These are phyloP conservation scores for Brassica cretica DNA, from an alignment of 345 rosid genomes.

Conservation along the genomic window DNA sequence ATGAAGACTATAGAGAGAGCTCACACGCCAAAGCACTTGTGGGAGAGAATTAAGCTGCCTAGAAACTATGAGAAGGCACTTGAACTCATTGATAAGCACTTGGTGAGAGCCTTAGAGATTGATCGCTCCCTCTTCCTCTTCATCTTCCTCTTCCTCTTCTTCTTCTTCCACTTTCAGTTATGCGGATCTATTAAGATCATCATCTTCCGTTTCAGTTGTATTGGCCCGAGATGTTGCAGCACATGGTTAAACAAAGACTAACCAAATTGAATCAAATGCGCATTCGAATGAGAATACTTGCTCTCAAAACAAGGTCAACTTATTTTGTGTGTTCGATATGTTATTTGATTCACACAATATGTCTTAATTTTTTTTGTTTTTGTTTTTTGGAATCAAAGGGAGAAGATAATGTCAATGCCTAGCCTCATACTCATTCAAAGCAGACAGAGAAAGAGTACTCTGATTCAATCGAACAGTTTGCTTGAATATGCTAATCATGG, in stretches of 20 bases:
- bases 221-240: conserved; percentile 87
- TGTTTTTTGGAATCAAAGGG: conserved; percentile 44
- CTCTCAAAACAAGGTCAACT: conserved; percentile 70
- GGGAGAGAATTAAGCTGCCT: too few species aligned
- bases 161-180: too few species aligned
- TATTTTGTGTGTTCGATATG: too few species aligned
- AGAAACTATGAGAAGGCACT: too few species aligned
- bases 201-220: conserved; percentile 49
- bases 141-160: too few species aligned
- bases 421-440: conserved; percentile 23
- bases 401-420: conserved; percentile 67
- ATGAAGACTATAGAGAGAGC: conserved; percentile 95
- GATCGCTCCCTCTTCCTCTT: too few species aligned
- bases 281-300: conserved; percentile 92
- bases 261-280: conserved; percentile 99
- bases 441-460: neutral
- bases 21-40: conserved; percentile 66
- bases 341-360: too few species aligned
- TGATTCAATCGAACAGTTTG: neutral
- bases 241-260: conserved; percentile 83
- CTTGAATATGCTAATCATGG: neutral
- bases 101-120: conserved; percentile 5
- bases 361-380: neutral
- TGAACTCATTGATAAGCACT: too few species aligned
- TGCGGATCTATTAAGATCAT: too few species aligned